Evolutionary conservation across 768 basidiomycete species (phyloP), one percentile per base, ranked within the genome.

Genomic region (Strobilomyces dryophilus): DNA sequence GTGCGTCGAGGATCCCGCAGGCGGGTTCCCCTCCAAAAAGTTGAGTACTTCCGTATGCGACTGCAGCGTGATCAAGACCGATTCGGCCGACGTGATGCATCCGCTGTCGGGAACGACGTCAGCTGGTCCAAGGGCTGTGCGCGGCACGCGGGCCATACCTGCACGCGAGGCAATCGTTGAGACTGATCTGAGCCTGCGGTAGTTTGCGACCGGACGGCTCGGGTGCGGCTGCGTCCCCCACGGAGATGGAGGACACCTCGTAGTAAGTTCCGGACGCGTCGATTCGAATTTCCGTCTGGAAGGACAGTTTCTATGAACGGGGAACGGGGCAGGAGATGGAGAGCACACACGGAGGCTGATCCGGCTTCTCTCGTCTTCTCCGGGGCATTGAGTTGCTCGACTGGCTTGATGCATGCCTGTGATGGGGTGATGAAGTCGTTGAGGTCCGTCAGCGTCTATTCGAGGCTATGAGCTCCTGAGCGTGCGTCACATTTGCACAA

Each of bases 71-170:
- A 99, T 97, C 54, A 99, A 80, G 43, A 98, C 85, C 18, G 93
- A 95, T 76, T 99, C 95, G 21, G 95, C 95, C 36, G 95, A 98
- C 4, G 97, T 99, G 62, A 99, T 98, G 65, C 97, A 99, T 3
- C 97, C 97, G 54, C 95, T 97, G 59, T 34, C 15, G n/a, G 26
- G n/a, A 18, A 12, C 35, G 35, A 50, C 44, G 57, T 70, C 27
- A 52, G 47, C 26, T 17, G 20, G 45, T 26, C 15, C 45, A 51
- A 34, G 41, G 39, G 10, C 5, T 14, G 52, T 15, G 21, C 11
- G 31, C 21, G 27, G 5, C 35, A 24, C 10, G 4, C 14, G 15
- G 18, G 39, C 74, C 86, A 48, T 64, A 92, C 95, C 93, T 97
- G 79, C 97, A 98, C 24, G 97, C 97, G 43, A 99, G 77, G 73